Evolutionary conservation across 177 flowering plant genomes (phyloP).

Genomic region (Vitis hybrid): DNA sequence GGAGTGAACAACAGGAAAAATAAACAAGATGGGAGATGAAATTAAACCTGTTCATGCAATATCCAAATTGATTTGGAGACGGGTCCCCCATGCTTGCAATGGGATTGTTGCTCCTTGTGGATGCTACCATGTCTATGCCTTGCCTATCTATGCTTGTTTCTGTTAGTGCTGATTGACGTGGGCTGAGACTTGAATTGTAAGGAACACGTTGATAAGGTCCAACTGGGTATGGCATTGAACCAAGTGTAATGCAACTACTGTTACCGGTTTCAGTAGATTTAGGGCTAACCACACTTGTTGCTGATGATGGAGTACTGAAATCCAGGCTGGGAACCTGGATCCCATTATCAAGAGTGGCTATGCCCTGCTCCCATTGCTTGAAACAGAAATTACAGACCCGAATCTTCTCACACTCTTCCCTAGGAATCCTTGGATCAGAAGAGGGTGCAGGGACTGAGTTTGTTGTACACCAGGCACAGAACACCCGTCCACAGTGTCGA

Average conservation of each 20-base stretch:
- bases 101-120: slow-evolving; percentile 33
- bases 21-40: neutral
- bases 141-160: slow-evolving; percentile 35
- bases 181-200: slow-evolving; percentile 37
- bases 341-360: slow-evolving; percentile 42
- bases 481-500: slow-evolving; percentile 84
- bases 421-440: slow-evolving; percentile 33
- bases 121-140: slow-evolving; percentile 27
- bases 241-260: slow-evolving; percentile 50
- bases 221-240: slow-evolving; percentile 50
- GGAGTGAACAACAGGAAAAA: neutral
- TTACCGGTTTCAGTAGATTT: slow-evolving; percentile 59
- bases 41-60: slow-evolving; percentile 56
- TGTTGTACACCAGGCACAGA: slow-evolving; percentile 88
- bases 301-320: slow-evolving; percentile 65
- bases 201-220: slow-evolving; percentile 46
- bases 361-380: slow-evolving; percentile 73
- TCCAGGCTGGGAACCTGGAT: slow-evolving; percentile 33
- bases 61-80: slow-evolving; percentile 40
- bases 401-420: slow-evolving; percentile 69
- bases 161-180: slow-evolving; percentile 34
- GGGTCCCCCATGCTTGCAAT: slow-evolving; percentile 35
- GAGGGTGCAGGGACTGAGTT: slow-evolving; percentile 71
- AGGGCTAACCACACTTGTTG: slow-evolving; percentile 62
- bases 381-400: slow-evolving; percentile 88